These are phyloP conservation scores for Uromyces viciae-fabae DNA, from an alignment of 1,284 basidiomycete species.

Conservation along the genomic window DNA sequence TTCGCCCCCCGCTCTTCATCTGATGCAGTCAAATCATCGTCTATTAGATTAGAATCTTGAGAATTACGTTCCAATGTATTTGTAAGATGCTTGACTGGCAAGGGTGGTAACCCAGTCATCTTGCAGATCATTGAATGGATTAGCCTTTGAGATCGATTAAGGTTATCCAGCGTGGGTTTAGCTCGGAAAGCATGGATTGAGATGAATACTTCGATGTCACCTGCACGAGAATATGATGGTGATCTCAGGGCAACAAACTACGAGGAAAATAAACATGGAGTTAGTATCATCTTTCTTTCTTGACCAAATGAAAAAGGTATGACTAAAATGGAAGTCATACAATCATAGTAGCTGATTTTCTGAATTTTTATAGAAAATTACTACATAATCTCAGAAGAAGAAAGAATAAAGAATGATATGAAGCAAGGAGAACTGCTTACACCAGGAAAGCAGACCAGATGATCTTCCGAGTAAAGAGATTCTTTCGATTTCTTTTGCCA, in stretches of 20 bases:
- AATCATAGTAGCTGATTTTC: neutral
- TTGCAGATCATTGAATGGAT: constrained; percentile 29
- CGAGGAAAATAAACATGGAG: neutral
- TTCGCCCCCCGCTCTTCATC: constrained; percentile 19
- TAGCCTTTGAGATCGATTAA: constrained; percentile 13
- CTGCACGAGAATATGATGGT: constrained; percentile 29
- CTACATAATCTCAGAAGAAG: too few species aligned
- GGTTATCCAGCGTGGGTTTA: neutral
- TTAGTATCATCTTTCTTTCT: too few species aligned
- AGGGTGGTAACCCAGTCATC: constrained; percentile 18
- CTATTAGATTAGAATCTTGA: neutral
- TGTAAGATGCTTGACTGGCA: neutral
- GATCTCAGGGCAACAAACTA: constrained; percentile 27
- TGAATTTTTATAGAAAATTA: constrained; percentile 1
- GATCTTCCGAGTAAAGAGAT: constrained; percentile 24
- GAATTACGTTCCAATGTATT: neutral
- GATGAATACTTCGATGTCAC: constrained; percentile 34
- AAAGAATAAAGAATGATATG: too few species aligned
- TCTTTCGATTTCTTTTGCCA: constrained; percentile 22
- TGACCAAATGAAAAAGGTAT: too few species aligned
- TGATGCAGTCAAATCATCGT: constrained; percentile 3
- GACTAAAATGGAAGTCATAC: neutral
- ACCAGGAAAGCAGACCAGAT: constrained; percentile 39
- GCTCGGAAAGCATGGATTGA: constrained; percentile 32
- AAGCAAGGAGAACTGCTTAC: too few species aligned